Evolutionary conservation across 768 basidiomycete genomes (phyloP).

Genomic region (Mycena vulgaris): DNA sequence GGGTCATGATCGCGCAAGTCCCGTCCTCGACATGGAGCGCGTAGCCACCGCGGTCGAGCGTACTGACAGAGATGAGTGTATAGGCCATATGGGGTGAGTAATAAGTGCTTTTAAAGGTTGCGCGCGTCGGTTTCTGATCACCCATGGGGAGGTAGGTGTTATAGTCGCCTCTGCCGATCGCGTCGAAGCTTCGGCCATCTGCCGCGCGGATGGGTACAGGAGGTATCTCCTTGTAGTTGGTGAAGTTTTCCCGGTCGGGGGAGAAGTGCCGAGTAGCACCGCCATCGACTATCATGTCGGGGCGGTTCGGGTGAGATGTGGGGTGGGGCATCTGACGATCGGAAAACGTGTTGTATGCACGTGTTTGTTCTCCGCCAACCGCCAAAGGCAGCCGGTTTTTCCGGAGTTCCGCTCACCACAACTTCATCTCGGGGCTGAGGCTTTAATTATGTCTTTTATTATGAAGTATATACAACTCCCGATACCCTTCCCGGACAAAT

Average conservation of each 20-base stretch:
- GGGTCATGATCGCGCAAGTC: constrained; percentile 31
- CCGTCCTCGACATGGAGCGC: constrained; percentile 29
- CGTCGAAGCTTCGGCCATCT: constrained; percentile 46
- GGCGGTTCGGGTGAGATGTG: background rate
- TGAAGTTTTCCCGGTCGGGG: constrained; percentile 45
- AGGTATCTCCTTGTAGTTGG: constrained; percentile 40
- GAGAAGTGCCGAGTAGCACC: constrained; percentile 53
- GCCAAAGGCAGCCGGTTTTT: too few relatives aligned
- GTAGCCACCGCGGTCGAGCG: constrained; percentile 41
- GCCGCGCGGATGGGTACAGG: constrained; percentile 46
- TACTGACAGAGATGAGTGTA: too few relatives aligned
- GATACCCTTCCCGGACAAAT: too few relatives aligned
- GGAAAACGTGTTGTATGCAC: background rate
- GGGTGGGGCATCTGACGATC: background rate
- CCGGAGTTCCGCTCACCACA: too few relatives aligned
- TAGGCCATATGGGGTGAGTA: too few relatives aligned
- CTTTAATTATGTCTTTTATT: too few relatives aligned
- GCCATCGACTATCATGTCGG: constrained; percentile 46
- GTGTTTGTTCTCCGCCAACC: too few relatives aligned
- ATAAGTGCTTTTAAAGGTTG: constrained; percentile 42
- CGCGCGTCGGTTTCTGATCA: constrained; percentile 35
- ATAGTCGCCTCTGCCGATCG: constrained; percentile 48
- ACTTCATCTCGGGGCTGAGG: too few relatives aligned
- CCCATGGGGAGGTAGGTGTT: constrained; percentile 44
- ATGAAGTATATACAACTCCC: too few relatives aligned